Evolutionary conservation across 2,329 filamentous ascomycete species (phyloP), one percentile per base, ranked within the genome.

Genomic region (Verticillium dahliae): DNA sequence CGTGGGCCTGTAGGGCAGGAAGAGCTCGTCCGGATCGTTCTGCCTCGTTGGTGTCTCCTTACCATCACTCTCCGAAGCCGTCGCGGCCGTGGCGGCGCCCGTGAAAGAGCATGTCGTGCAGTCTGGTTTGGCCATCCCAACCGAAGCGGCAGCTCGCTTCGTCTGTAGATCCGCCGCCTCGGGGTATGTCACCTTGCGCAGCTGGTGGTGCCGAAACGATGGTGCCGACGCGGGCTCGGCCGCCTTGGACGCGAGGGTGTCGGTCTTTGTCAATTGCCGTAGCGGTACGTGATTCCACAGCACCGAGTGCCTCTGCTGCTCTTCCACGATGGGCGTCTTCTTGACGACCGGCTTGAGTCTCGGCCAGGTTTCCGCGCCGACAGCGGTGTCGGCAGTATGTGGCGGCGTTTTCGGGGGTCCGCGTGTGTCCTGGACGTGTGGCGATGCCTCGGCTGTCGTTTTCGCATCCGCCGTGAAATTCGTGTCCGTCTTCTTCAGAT

Each of bases 111-210:
- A 50, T 22, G 45, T 50, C 18, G 45, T 13, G 45, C 45, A 50
- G 18, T 50, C 45, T 50, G 45, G n/a, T 9, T 50, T 50, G 22
- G 45, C n/a, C 15, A n/a, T 15, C 3, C 45, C 45, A 7, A 45
- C 39, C 39, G 39, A 45, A 45, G 39, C 13, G 15, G 18, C n/a
- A 50, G 45, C 18, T n/a, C 45, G 45, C 9, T 50, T 22, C 13
- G 45, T 18, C 18, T 50, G n/a, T 2, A 18, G n/a, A 4, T 6
- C 22, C 15, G 22, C 55, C 10, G 34, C 14, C 34, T 22, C 55
- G 13, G 55, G 55, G n/a, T 57, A 57, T 11, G 57, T 58, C 15
- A 58, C 57, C 27, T 58, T 58, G 38, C 57, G 57, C n/a, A 58
- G 57, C 18, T 58, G 57, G 35, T 45, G 57, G 14, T 34, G 57